Percentiles rank a stretch among this genome's conserved stretches.
phyloP scores from a whole-genome alignment of 192 early-diverging fungal species.

The Linnemannia hyalina region DNA sequence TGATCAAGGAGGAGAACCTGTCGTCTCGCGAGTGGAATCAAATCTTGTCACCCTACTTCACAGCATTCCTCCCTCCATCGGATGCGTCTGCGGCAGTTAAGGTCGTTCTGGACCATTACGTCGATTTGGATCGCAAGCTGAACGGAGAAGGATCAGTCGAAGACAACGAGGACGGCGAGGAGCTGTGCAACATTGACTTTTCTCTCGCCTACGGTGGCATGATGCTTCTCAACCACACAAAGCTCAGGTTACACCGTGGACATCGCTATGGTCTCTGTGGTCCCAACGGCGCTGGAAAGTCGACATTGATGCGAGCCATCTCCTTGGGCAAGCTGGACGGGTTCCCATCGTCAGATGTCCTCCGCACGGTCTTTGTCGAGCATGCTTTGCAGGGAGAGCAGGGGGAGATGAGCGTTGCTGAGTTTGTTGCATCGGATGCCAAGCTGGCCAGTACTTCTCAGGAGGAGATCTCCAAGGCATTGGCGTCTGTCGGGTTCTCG shows the following conservation, averaged over 20 bases:
- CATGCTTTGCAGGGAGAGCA: conserved; percentile 78
- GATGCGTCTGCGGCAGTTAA: conserved; percentile 61
- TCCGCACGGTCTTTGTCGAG: conserved; percentile 84
- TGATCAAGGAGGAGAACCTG: conserved; percentile 73
- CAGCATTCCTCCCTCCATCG: conserved; percentile 65
- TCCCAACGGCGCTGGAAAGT: conserved; percentile 86
- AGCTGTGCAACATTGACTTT: conserved; percentile 71
- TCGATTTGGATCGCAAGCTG: conserved; percentile 56
- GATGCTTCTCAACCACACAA: conserved; percentile 78
- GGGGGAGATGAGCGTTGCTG: conserved; percentile 68
- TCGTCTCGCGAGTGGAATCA: conserved; percentile 70
- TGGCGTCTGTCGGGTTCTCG: conserved; percentile 77
- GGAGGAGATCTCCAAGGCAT: conserved; percentile 56
- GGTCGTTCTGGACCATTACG: conserved; percentile 44
- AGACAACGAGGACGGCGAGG: conserved; percentile 65
- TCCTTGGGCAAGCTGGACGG: conserved; percentile 82
- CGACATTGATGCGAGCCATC: conserved; percentile 86
- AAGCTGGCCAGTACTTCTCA: conserved; percentile 61
- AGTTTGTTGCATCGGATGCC: conserved; percentile 71
- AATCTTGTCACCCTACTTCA: conserved; percentile 64
- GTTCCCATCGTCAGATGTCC: conserved; percentile 79
- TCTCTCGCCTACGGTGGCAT: conserved; percentile 85
- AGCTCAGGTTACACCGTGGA: conserved; percentile 74
- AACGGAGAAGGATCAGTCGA: conserved; percentile 57
- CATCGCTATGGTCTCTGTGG: conserved; percentile 86